Conservation (phyloP, 805 yeast genomes). For the Candida ovalis region DNA sequence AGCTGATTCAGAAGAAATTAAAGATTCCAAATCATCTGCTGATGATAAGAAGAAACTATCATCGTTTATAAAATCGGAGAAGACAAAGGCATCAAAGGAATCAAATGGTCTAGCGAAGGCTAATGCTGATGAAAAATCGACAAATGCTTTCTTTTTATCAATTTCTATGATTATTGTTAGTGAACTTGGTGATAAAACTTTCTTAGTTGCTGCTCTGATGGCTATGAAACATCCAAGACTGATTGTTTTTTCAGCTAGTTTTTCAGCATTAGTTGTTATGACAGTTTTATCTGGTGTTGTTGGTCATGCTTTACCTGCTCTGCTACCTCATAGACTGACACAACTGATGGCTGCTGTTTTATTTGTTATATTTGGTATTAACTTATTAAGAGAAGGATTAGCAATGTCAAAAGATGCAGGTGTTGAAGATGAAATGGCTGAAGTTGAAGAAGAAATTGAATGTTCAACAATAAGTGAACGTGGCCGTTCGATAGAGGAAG, state of each 20-base stretch:
- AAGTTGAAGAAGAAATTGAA: slow-evolving; percentile 91
- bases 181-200: slow-evolving; percentile 97
- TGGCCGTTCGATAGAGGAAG: slow-evolving; percentile 59
- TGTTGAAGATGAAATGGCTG: slow-evolving; percentile 93
- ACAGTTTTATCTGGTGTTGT: slow-evolving; percentile 85
- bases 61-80: slow-evolving; percentile 11
- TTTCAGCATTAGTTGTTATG: slow-evolving; percentile 82
- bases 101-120: slow-evolving; percentile 4
- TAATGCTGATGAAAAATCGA: slow-evolving; percentile 18
- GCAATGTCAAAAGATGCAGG: slow-evolving; percentile 79
- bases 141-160: slow-evolving; percentile 70
- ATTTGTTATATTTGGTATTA: slow-evolving; percentile 79
- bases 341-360: slow-evolving; percentile 77
- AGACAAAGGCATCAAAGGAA: slow-evolving; percentile 13
- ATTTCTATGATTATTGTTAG: slow-evolving; percentile 90
- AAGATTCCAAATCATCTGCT: not conserved
- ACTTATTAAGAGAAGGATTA: slow-evolving; percentile 74
- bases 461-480: slow-evolving; percentile 50
- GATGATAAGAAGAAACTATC: slow-evolving; percentile 13
- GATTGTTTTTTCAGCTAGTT: slow-evolving; percentile 86
- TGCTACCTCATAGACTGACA: slow-evolving; percentile 76
- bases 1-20: not conserved
- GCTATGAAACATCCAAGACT: slow-evolving; percentile 88
- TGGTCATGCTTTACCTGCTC: slow-evolving; percentile 86
- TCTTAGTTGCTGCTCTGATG: slow-evolving; percentile 94